A percentile compares a stretch with the other conserved stretches of the same genome.
These are phyloP conservation scores for Aspergillus mulundensis DNA, from an alignment of 495 filamentous ascomycete species.

Conservation along the genomic window DNA sequence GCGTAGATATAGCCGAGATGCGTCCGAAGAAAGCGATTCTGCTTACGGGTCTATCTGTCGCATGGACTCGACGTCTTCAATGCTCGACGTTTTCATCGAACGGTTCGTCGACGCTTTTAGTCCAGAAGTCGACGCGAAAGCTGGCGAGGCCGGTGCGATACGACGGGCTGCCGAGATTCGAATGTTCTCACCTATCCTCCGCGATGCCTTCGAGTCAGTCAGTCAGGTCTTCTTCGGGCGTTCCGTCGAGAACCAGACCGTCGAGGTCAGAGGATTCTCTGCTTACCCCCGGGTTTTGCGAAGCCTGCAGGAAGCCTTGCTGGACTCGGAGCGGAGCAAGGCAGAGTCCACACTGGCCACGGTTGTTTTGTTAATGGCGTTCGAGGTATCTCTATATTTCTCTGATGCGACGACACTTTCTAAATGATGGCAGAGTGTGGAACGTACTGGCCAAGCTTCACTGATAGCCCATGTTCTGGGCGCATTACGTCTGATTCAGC, in stretches of 20 bases:
- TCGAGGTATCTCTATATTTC: slow-evolving; percentile 27
- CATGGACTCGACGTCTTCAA: slow-evolving; percentile 24
- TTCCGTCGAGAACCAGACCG: slow-evolving; percentile 32
- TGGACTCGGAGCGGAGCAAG: slow-evolving; percentile 38
- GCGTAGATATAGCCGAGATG: slow-evolving; percentile 6
- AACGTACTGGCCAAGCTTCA: slow-evolving; percentile 35
- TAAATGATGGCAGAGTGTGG: slow-evolving; percentile 35
- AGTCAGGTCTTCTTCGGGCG: slow-evolving; percentile 43
- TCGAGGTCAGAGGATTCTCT: slow-evolving; percentile 37
- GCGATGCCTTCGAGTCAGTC: slow-evolving; percentile 40
- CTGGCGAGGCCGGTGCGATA: slow-evolving; percentile 39
- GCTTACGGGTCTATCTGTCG: slow-evolving; percentile 24
- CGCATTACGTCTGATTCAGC: slow-evolving; percentile 41
- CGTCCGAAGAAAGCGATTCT: slow-evolving; percentile 20
- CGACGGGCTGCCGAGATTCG: slow-evolving; percentile 40
- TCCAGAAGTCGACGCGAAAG: slow-evolving; percentile 37
- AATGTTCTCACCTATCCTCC: slow-evolving; percentile 42
- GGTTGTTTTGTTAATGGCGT: slow-evolving; percentile 41
- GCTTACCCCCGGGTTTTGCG: slow-evolving; percentile 40
- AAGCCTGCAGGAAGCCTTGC: slow-evolving; percentile 36
- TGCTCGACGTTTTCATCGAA: slow-evolving; percentile 40
- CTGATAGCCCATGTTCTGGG: slow-evolving; percentile 40
- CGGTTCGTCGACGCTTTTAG: slow-evolving; percentile 46
- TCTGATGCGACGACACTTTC: neutral
- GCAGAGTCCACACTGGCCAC: slow-evolving; percentile 43